Percentiles rank a stretch among this genome's conserved stretches.
phyloP scores from a whole-genome alignment of 164 flowering plant species.

The Vitis riparia region DNA sequence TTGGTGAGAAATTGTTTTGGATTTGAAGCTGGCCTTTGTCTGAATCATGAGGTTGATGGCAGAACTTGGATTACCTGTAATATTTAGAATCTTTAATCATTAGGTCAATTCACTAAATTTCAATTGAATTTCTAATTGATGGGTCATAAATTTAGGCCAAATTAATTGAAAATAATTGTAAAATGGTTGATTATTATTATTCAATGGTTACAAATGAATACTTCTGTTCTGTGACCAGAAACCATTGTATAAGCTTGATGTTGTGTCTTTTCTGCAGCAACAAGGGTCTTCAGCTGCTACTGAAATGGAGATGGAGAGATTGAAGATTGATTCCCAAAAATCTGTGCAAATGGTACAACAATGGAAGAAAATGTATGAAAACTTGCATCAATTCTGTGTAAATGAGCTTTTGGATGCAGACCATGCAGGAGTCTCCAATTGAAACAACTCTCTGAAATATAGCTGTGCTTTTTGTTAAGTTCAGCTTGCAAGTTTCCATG shows the following conservation, averaged over 20 bases:
- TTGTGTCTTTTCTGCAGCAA: constrained; percentile 39
- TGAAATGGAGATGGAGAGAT: constrained; percentile 65
- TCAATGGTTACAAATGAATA: not conserved
- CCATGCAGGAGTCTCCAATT: constrained; percentile 9
- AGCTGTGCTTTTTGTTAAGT: not conserved
- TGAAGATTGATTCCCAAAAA: constrained; percentile 49
- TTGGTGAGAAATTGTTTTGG: no score
- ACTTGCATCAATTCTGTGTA: constrained; percentile 55
- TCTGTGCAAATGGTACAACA: constrained; percentile 56
- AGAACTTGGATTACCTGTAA: no score
- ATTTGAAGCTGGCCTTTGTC: no score
- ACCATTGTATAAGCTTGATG: no score
- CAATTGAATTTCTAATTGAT: no score
- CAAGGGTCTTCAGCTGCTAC: constrained; percentile 66
- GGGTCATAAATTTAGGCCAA: no score
- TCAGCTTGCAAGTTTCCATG: constrained; percentile 1
- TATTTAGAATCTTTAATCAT: no score
- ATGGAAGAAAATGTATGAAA: constrained; percentile 69
- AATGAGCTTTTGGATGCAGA: constrained; percentile 51
- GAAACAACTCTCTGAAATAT: constrained; percentile 8
- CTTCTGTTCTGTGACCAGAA: not conserved
- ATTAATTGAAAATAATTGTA: not conserved
- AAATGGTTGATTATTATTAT: not conserved
- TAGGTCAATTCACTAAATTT: no score
- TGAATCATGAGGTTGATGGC: no score